Conservation (phyloP, 2,329 filamentous ascomycete species). For the Emmonsiellopsis sp. region DNA sequence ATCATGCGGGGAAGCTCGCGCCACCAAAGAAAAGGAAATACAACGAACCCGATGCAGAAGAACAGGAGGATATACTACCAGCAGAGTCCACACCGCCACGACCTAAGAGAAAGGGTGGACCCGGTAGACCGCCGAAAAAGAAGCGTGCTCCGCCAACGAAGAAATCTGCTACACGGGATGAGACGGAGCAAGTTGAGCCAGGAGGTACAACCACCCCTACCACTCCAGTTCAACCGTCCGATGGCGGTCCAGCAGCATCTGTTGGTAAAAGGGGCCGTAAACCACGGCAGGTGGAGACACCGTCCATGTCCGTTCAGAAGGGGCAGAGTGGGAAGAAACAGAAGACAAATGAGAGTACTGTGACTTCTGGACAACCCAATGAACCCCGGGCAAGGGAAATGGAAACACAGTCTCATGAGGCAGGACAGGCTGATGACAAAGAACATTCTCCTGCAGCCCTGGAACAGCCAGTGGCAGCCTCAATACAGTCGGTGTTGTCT, state of each 20-base stretch:
- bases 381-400: neutral
- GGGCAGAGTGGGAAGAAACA: neutral
- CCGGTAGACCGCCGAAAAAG: neutral
- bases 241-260: too few relatives aligned
- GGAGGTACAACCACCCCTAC: neutral
- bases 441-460: too few relatives aligned
- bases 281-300: too few relatives aligned
- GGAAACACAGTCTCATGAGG: neutral
- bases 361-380: neutral
- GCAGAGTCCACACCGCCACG: neutral
- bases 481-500: neutral
- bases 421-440: too few relatives aligned
- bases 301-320: too few relatives aligned
- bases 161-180: neutral
- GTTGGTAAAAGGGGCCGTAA: too few relatives aligned
- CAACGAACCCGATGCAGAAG: neutral
- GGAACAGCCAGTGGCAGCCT: neutral
- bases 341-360: neutral
- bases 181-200: conserved; percentile 1
- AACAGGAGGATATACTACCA: neutral
- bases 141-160: neutral
- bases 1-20: neutral
- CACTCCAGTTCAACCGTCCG: neutral
- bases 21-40: neutral
- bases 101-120: neutral